Conservation (phyloP, 2,329 filamentous ascomycete genomes). For the Stachybotrys chartarum region DNA sequence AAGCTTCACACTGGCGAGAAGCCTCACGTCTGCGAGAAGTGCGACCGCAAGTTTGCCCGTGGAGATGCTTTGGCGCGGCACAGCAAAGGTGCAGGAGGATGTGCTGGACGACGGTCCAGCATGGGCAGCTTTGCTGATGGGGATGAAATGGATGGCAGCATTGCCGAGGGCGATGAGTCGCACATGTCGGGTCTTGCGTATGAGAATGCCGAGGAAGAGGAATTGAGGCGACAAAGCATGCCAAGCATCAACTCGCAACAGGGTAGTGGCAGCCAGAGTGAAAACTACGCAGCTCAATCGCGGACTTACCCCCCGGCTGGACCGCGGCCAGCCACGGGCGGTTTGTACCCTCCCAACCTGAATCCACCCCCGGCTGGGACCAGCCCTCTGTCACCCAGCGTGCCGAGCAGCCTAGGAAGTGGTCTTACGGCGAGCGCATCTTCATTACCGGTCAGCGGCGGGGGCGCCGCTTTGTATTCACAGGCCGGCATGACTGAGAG, state of each 20-base stretch:
- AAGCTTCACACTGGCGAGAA: slow-evolving; percentile 96
- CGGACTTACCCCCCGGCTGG: slow-evolving; percentile 75
- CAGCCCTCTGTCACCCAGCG: slow-evolving; percentile 48
- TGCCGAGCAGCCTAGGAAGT: slow-evolving; percentile 32
- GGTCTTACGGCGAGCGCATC: slow-evolving; percentile 41
- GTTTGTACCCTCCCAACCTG: slow-evolving; percentile 56
- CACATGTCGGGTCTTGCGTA: slow-evolving; percentile 51
- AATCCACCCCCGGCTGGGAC: slow-evolving; percentile 49
- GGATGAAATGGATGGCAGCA: slow-evolving; percentile 57
- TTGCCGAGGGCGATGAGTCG: slow-evolving; percentile 45
- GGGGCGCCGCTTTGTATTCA: slow-evolving; percentile 56
- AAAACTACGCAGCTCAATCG: slow-evolving; percentile 52
- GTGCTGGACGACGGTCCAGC: slow-evolving; percentile 83
- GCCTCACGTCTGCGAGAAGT: slow-evolving; percentile 90
- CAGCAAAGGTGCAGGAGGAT: slow-evolving; percentile 91
- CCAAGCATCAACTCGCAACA: slow-evolving; percentile 70
- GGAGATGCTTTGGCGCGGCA: slow-evolving; percentile 92
- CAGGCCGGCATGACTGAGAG: slow-evolving; percentile 76
- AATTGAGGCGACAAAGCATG: slow-evolving; percentile 60
- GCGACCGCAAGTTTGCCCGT: slow-evolving; percentile 87
- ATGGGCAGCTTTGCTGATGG: slow-evolving; percentile 76
- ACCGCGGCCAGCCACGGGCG: slow-evolving; percentile 36
- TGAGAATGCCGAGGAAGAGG: slow-evolving; percentile 52
- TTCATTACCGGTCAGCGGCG: slow-evolving; percentile 37
- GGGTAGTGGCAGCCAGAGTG: slow-evolving; percentile 41